Evolutionary conservation across 2,329 filamentous ascomycete genomes (phyloP).

Genomic region (Cercospora zeae-maydis): DNA sequence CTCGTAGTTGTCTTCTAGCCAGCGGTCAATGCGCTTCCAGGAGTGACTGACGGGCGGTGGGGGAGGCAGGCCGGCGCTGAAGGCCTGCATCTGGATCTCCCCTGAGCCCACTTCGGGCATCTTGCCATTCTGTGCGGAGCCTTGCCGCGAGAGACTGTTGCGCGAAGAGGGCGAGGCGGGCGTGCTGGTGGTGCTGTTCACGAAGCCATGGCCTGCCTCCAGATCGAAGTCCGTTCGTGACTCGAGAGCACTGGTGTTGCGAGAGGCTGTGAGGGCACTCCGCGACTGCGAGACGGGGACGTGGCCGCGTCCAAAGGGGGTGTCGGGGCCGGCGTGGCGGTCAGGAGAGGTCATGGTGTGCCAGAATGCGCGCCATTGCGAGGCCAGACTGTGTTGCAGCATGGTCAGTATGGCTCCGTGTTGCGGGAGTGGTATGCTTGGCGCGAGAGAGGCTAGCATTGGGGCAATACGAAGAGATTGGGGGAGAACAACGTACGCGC

Average conservation of each 20-base stretch:
- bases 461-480: slow-evolving; percentile 17
- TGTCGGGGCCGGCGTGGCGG: slow-evolving; percentile 89
- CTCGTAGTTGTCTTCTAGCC: slow-evolving; percentile 92
- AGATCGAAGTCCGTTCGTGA: slow-evolving; percentile 77
- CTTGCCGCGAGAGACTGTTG: slow-evolving; percentile 62
- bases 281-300: slow-evolving; percentile 81
- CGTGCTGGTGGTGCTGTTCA: slow-evolving; percentile 59
- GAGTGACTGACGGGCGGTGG: slow-evolving; percentile 84
- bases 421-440: neutral
- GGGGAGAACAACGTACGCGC: slow-evolving; percentile 12
- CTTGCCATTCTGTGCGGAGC: slow-evolving; percentile 42
- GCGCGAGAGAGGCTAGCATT: neutral
- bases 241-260: slow-evolving; percentile 80
- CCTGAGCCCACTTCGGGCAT: slow-evolving; percentile 69
- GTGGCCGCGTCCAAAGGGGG: slow-evolving; percentile 83
- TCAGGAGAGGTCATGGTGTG: slow-evolving; percentile 72
- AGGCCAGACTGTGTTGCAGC: slow-evolving; percentile 48
- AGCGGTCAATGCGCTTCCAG: slow-evolving; percentile 89
- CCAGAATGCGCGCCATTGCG: slow-evolving; percentile 87
- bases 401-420: slow-evolving; percentile 1
- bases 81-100: slow-evolving; percentile 95
- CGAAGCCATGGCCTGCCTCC: slow-evolving; percentile 58
- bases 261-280: slow-evolving; percentile 71
- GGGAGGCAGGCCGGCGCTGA: slow-evolving; percentile 85
- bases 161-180: slow-evolving; percentile 82